Base-by-base conservation (phyloP, 202 grass and related monocot species). In the Setaria italica region DNA sequence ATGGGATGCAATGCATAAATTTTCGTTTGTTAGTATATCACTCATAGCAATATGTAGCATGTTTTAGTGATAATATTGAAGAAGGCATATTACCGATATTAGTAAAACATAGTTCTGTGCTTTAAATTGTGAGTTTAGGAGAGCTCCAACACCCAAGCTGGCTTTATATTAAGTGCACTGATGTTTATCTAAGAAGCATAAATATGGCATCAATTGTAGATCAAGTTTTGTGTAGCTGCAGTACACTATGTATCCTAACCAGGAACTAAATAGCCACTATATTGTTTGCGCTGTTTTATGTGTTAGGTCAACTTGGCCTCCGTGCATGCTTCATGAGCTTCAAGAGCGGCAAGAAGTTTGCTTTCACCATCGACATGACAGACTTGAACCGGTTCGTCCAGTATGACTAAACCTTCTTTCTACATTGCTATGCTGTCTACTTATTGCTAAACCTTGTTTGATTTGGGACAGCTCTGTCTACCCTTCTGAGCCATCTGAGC, bases 341-440 rank as follows among this genome's bases (percentile, higher is more conserved):
- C 86, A 90, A 78, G 68, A 91, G 67, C 5, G 70, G 82, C 54
- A 89, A 80, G 87, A 99, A 86, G 70, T 21, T 93, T 70, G 79
- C 41, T 79, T 66, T 99, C 73, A 85, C 66, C 57, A 74, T 97
- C 9, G 90, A 94, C 70, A 81, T 99, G 92, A 90, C 88, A 68
- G 82, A 94, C 70, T 69, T 99, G 80, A 92, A 85, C 74, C 30
- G 92, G 97, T 99, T 84, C 77, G 92, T 91, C 68, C 25, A 76
- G 17, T n/a, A 78, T 25, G 57, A 69, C 78, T 54, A 29, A 54
- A 74, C 75, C 54, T 20, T 54, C 21, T 74, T 48, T 47, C 32
- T 66, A 30, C 21, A n/a, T 76, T 77, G 16, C 34, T 49, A 39
- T 37, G 55, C 56, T 74, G 35, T 83, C 50, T 74, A 20, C 32